A percentile compares a stretch with the other conserved stretches of the same genome.
phyloP scores from a whole-genome alignment of 1,284 basidiomycete genomes.

The Wolfiporia cocos region DNA sequence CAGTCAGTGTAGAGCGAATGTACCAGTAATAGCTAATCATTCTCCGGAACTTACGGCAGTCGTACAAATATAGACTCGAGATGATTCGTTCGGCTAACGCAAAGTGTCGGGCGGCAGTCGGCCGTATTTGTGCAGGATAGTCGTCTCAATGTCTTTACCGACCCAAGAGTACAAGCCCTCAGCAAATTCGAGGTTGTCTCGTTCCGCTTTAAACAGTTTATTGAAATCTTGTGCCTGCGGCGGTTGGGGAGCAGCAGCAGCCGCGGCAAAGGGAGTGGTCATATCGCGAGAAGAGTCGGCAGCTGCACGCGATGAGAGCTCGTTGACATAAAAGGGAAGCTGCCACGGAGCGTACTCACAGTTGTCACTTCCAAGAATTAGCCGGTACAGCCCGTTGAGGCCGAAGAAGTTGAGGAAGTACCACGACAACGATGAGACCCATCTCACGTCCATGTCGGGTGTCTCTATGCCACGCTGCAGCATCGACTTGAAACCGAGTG shows the following conservation, averaged over 20 bases:
- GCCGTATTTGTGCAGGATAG: slow-evolving; percentile 74
- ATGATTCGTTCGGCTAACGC: too few species aligned
- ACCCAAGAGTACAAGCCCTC: slow-evolving; percentile 82
- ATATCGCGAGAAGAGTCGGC: slow-evolving; percentile 75
- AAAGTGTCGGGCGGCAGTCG: slow-evolving; percentile 34
- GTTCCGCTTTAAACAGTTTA: slow-evolving; percentile 90
- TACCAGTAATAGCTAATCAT: too few species aligned
- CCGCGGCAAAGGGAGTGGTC: slow-evolving; percentile 69
- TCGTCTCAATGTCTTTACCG: slow-evolving; percentile 73
- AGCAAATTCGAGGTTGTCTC: slow-evolving; percentile 89
- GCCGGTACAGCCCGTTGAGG: slow-evolving; percentile 90
- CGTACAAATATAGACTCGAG: too few species aligned
- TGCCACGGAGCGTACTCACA: slow-evolving; percentile 42
- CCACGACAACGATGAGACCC: slow-evolving; percentile 99
- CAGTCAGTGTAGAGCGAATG: too few species aligned
- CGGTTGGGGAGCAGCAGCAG: slow-evolving; percentile 36
- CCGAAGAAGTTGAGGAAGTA: slow-evolving; percentile 99
- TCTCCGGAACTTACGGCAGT: too few species aligned
- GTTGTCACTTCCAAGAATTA: slow-evolving; percentile 90
- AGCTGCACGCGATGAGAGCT: slow-evolving; percentile 34
- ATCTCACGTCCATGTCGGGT: slow-evolving; percentile 95
- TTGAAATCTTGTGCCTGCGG: slow-evolving; percentile 75
- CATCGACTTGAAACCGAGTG: slow-evolving; percentile 98
- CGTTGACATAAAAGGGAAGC: slow-evolving; percentile 3
- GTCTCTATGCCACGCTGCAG: slow-evolving; percentile 95